Evolutionary conservation across 1,284 basidiomycete species (phyloP), one percentile per base, ranked within the genome.

Genomic region (Pisolithus thermaeus): DNA sequence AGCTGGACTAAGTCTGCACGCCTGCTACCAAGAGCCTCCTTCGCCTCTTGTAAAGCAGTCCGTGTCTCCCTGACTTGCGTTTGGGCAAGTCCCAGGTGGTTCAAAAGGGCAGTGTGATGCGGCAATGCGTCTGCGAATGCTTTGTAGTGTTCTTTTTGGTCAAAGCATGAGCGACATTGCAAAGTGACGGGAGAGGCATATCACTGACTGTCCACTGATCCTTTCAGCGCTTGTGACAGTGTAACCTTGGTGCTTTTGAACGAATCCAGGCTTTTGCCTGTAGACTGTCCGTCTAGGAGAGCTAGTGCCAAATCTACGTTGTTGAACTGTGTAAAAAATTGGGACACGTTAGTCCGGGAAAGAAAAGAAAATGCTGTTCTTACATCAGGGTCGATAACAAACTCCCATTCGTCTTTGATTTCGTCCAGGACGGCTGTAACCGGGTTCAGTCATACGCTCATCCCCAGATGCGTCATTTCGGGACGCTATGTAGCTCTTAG

Each of bases 71-170:
- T 74, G 42, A 92, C 80, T 60, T 95, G 87, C 1, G 72, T 69
- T 67, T 92, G 90, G 2, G 88, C 81, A 28, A 81, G 77, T 9
- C 74, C 75, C 3, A 96, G 75, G 51, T 90, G 84, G 46, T 71
- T 79, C 38, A 92, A 61, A 18, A 96, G 76, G 12, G 83, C 79
- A 4, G 88, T 79, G 65, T 97, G 94, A 56, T 92, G 91, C 2
- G 93, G 91, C 11, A 97, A 75, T 0, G 92, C 86, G 28, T 90
- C 86, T 35, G 92, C 92, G 67, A 97, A 97, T 0, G 92, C 85
- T 69, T 94, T 86, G 64, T 94, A 96, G 64, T 96, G 87, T 59
- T 87, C 87, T 86, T 71, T 60, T 40, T 27, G 23, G 6, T 8
- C 20, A 47, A 44, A 51, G 32, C 47, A 46, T 32, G 47, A 41